Evolutionary conservation across 2,329 filamentous ascomycete species (phyloP).

Genomic region (Pseudocercospora ulei): DNA sequence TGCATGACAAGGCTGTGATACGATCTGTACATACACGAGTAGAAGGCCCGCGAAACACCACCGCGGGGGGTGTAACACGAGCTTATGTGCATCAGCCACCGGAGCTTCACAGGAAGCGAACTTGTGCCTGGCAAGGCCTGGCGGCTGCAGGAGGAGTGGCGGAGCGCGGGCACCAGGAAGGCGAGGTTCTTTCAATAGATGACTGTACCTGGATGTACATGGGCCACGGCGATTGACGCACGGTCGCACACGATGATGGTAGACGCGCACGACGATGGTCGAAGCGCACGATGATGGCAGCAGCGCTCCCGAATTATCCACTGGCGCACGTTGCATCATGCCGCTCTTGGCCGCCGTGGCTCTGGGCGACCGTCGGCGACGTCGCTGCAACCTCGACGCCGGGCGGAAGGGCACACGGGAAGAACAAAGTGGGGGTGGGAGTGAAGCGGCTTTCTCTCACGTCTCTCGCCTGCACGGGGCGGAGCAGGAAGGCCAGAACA

Average conservation of each 20-base stretch:
- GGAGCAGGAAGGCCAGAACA: too few species aligned
- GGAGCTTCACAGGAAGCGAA: slow-evolving; percentile 6
- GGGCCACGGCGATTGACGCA: background rate
- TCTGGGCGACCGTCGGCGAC: background rate
- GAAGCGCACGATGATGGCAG: background rate
- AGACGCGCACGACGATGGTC: background rate
- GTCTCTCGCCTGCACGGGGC: background rate
- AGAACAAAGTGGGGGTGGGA: background rate
- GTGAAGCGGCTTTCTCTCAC: background rate
- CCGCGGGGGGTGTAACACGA: background rate
- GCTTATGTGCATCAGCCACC: slow-evolving; percentile 15
- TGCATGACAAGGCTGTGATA: background rate
- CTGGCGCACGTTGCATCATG: background rate
- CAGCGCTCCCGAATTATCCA: too few species aligned
- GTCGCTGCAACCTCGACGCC: background rate
- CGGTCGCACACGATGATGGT: background rate
- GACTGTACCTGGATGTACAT: background rate
- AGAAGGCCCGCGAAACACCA: background rate
- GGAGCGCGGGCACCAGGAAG: slow-evolving; percentile 2
- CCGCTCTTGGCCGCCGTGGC: background rate
- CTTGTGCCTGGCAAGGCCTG: background rate
- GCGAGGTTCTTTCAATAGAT: slow-evolving; percentile 2
- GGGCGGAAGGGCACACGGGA: background rate
- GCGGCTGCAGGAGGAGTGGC: slow-evolving; percentile 4
- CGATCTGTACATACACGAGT: slow-evolving; percentile 1